Evolutionary conservation across 2,329 filamentous ascomycete genomes (phyloP).

Genomic region (Hypoxylon sp.): DNA sequence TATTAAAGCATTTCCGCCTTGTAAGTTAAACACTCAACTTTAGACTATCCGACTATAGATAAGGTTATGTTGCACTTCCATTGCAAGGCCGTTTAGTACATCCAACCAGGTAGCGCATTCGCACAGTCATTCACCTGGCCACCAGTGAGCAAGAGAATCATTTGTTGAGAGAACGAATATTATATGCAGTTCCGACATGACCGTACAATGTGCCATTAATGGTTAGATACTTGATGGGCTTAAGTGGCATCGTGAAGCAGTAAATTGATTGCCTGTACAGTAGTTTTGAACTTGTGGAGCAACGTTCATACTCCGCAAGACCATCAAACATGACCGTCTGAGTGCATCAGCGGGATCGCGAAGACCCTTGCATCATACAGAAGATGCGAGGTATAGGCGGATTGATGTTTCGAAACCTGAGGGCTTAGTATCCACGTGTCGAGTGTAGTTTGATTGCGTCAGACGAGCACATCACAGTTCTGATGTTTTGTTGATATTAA

Average conservation of each 20-base stretch:
- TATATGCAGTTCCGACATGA: neutral
- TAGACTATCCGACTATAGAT: neutral
- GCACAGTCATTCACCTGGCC: too few species aligned
- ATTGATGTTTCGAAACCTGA: slow-evolving; percentile 18
- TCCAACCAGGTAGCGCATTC: too few species aligned
- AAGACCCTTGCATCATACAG: neutral
- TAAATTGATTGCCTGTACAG: too few species aligned
- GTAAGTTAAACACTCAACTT: neutral
- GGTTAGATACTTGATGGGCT: neutral
- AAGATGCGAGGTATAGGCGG: neutral
- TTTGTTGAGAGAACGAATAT: neutral
- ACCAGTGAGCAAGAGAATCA: neutral
- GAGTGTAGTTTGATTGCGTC: slow-evolving; percentile 4
- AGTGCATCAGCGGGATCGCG: neutral
- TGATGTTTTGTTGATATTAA: slow-evolving; percentile 31
- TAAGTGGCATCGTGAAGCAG: neutral
- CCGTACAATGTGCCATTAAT: neutral
- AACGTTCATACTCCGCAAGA: neutral
- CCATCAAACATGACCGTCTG: neutral
- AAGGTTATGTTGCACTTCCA: neutral
- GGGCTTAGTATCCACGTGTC: neutral
- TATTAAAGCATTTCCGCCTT: neutral
- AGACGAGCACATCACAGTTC: slow-evolving; percentile 23
- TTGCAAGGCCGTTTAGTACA: neutral
- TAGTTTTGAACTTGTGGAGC: neutral